phyloP scores from a whole-genome alignment of 1,139 yeast genomes.

The Yamadazyma epiphylla region DNA sequence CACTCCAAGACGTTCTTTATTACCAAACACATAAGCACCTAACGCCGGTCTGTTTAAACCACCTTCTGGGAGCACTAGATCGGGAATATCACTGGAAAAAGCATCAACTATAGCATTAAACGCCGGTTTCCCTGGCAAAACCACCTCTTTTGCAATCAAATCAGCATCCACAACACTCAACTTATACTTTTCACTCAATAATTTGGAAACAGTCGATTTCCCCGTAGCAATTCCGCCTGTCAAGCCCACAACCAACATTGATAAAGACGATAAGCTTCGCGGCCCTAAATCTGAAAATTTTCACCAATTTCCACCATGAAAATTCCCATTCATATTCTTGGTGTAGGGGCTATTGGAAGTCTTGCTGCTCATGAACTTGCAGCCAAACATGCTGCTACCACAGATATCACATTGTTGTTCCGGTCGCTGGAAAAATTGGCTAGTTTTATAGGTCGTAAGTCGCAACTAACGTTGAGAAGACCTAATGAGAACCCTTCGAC shows the following conservation, averaged over 20 bases:
- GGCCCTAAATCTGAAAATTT: background rate
- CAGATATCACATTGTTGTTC: slow-evolving; percentile 1
- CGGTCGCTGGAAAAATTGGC: background rate
- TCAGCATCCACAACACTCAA: slow-evolving; percentile 85
- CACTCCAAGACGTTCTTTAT: slow-evolving; percentile 47
- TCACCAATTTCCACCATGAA: background rate
- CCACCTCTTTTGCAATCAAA: slow-evolving; percentile 78
- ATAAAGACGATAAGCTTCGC: slow-evolving; percentile 14
- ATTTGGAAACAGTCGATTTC: slow-evolving; percentile 80
- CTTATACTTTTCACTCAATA: slow-evolving; percentile 47
- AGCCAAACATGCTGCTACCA: slow-evolving; percentile 3
- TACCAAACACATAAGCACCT: slow-evolving; percentile 76
- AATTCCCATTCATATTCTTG: slow-evolving; percentile 8
- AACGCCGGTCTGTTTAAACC: slow-evolving; percentile 65
- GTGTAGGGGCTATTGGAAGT: slow-evolving; percentile 16
- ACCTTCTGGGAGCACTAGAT: slow-evolving; percentile 45
- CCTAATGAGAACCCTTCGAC: slow-evolving; percentile 14
- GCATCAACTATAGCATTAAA: slow-evolving; percentile 60
- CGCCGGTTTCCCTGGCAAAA: slow-evolving; percentile 73
- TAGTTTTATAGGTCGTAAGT: slow-evolving; percentile 2
- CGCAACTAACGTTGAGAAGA: slow-evolving; percentile 17
- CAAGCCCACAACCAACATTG: slow-evolving; percentile 84
- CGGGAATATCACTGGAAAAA: slow-evolving; percentile 54
- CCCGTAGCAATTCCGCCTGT: slow-evolving; percentile 98
- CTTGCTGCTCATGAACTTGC: slow-evolving; percentile 12